Base-by-base conservation (phyloP, 371 early-diverging fungal species). In the Mucor velutinosus region DNA sequence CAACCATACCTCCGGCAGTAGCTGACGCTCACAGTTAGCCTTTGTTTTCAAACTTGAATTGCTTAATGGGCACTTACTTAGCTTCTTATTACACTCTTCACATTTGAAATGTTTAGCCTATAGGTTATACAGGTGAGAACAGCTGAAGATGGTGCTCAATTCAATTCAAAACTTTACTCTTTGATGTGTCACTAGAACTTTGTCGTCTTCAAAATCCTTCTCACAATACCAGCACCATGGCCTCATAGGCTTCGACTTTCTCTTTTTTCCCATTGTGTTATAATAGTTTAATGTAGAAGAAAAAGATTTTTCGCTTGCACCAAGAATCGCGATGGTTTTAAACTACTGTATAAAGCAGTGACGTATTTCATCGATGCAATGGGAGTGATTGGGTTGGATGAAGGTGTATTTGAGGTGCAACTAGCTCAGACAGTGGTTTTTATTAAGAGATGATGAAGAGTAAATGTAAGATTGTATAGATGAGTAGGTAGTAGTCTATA, bases 201-300 rank as follows among this genome's bases (percentile, higher is more conserved):
- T 96, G 66, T 96, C 97, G 77, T 96, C 97, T 62, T 96, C 96
- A 76, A 98, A 98, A 63, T 95, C 95, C 67, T 96, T 88, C 74
- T 97, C 96, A 78, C 98, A 98, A 77, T 97, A 98, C 96, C 95
- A 83, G 62, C 83, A 83, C 83, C 83, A 83, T 30, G 83, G 83
- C 43, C 81, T 73, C 63, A 73, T 62, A 43, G 70, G 64, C 68
- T 83, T 83, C 17, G 76, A 71, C 62, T 79, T 83, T 72, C 76
- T 82, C 61, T 80, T 83, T 70, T 80, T 83, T 43, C 80, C 80
- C 80, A 80, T 80, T 63, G 35, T 71, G 51, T 58, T 23, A 62
- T 39, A 41, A 21, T 59, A 43, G 49, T 47, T 41, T 49, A 65
- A 32, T 32, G 57, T 33, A 11, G 32, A 23, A 65, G 60, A 59